These are phyloP conservation scores for Lachnellula suecica DNA, from an alignment of 2,329 filamentous ascomycete species.

Conservation along the genomic window DNA sequence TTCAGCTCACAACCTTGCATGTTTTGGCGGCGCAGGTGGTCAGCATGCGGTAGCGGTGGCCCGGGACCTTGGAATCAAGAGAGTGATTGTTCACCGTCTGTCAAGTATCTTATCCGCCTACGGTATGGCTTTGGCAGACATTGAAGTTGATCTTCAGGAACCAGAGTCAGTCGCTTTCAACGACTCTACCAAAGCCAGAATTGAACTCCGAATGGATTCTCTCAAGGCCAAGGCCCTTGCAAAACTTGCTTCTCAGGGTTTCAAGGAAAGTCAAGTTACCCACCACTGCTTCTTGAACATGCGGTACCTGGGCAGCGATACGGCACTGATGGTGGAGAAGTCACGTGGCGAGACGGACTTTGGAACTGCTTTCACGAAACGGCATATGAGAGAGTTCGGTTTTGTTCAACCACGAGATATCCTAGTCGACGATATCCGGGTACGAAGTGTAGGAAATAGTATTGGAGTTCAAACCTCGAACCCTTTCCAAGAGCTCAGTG, in stretches of 20 bases:
- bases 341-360: conserved; percentile 62
- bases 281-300: conserved; percentile 93
- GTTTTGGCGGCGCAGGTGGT: conserved; percentile 86
- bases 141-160: conserved; percentile 49
- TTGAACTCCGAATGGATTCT: neutral
- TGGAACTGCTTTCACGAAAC: conserved; percentile 74
- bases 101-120: conserved; percentile 88
- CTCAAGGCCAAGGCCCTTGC: neutral
- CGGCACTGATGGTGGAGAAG: conserved; percentile 80
- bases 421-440: conserved; percentile 83
- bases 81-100: conserved; percentile 82
- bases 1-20: conserved; percentile 79
- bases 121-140: conserved; percentile 86
- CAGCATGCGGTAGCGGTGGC: conserved; percentile 89
- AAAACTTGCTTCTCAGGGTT: conserved; percentile 62
- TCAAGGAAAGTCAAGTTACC: conserved; percentile 67
- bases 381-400: conserved; percentile 87
- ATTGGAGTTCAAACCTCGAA: neutral
- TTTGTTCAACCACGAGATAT: conserved; percentile 82
- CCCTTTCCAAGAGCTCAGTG: neutral
- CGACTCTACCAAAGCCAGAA: neutral
- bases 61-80: conserved; percentile 75
- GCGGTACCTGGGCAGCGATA: conserved; percentile 85
- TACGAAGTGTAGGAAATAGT: conserved; percentile 69
- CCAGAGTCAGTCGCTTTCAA: neutral